Evolutionary conservation across 2,329 filamentous ascomycete genomes (phyloP).

Genomic region (Paramyrothecium sp.): DNA sequence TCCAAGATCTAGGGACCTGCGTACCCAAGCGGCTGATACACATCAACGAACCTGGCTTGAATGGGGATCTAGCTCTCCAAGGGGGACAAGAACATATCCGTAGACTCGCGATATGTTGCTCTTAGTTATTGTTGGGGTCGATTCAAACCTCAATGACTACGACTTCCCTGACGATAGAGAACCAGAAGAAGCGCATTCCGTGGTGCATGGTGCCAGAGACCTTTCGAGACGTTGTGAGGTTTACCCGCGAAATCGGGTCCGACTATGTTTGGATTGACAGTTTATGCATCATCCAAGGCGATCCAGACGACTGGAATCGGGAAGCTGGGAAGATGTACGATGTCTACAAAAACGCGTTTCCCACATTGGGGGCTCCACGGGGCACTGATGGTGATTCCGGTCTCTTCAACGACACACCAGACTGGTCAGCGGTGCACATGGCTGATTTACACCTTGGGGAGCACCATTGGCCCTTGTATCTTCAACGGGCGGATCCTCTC

Average conservation of each 20-base stretch:
- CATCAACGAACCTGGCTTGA: no score
- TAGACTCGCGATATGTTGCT: background rate
- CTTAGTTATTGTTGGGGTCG: constrained; percentile 5
- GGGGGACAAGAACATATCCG: no score
- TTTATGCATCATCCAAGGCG: constrained; percentile 14
- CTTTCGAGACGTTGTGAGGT: constrained; percentile 3
- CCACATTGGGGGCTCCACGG: background rate
- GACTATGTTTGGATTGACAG: constrained; percentile 15
- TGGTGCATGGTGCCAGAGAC: background rate
- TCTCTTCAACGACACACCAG: no score
- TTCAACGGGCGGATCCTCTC: no score
- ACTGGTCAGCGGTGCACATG: no score
- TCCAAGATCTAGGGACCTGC: no score
- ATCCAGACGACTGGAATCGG: background rate
- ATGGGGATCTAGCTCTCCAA: no score
- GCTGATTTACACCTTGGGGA: no score
- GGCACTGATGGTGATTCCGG: no score
- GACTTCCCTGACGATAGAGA: no score
- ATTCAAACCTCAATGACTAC: background rate
- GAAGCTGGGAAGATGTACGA: constrained; percentile 4
- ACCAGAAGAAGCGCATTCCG: background rate
- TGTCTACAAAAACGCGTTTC: constrained; percentile 1
- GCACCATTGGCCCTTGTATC: no score
- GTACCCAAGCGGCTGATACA: no score
- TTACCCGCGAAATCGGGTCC: constrained; percentile 2